Base-by-base conservation (phyloP, 768 basidiomycete genomes). In the Coprinopsis sp. region DNA sequence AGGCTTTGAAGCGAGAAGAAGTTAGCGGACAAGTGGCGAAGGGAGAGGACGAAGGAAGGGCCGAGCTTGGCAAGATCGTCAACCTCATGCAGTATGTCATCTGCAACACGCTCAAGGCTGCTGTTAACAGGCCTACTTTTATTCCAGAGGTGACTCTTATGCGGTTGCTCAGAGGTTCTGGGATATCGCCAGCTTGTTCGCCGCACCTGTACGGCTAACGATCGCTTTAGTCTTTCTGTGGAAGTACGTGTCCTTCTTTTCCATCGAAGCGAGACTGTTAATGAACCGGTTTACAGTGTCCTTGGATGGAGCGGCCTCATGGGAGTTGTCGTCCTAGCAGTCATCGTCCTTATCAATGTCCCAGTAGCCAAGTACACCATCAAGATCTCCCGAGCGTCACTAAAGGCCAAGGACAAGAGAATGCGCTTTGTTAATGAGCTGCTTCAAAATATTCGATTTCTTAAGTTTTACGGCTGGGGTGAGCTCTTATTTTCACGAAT, bases 381-480 rank as follows among this genome's bases (percentile, higher is more conserved):
- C 48, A 57, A 83, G 79, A 67, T 85, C 37, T 79, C 80, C 12
- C 67, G 76, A 40, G 62, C 71, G 7, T 74, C 73, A 12, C 81
- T 77, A 76, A 77, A 74, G 56, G 81, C 84, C 0, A 75, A 78
- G 47, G 89, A 91, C 58, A 63, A 61, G 16, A 67, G 87, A 21
- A 87, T 89, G 78, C 77, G 71, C 49, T 65, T 77, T 6, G 84
- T 89, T 44, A 87, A 86, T 52, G 89, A 90, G 57, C 67, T 90
- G 1, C 73, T 90, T 54, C 83, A 86, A 58, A 85, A 82, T 51
- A 78, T 86, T 47, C 72, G 81, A 11, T 84, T 84, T 58, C 63
- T 87, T 47, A 87, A 87, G 58, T 84, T 80, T 58, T 87, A 86
- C 57, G 83, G 84, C 11, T 84, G 84, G 84, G 84, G 84, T 82